These are phyloP conservation scores for Mycena capillaripes DNA, from an alignment of 768 basidiomycete species.

Conservation along the genomic window DNA sequence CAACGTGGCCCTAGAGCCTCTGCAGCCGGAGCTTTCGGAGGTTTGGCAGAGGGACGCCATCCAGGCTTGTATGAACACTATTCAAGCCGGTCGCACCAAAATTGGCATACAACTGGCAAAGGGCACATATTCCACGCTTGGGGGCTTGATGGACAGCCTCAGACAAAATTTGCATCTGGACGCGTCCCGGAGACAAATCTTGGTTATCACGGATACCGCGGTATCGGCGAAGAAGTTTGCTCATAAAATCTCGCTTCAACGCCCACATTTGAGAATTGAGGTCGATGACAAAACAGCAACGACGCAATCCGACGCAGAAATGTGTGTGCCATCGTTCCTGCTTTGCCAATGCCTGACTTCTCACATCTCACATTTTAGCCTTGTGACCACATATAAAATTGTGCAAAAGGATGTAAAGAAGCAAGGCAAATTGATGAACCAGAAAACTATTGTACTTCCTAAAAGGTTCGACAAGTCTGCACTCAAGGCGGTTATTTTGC, in stretches of 20 bases:
- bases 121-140: not conserved
- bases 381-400: not conserved
- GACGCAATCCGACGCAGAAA: not conserved
- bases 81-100: slow-evolving; percentile 3
- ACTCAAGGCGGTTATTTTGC: slow-evolving; percentile 17
- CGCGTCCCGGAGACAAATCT: not conserved
- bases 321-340: not conserved
- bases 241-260: not conserved
- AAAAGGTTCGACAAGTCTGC: not conserved
- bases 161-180: not conserved
- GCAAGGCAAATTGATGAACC: not conserved
- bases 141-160: not conserved
- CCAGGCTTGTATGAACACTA: slow-evolving; percentile 1
- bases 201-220: not conserved
- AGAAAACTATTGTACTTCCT: not conserved
- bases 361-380: not conserved
- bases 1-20: not conserved
- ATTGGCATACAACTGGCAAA: slow-evolving; percentile 1
- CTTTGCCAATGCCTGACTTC: not conserved
- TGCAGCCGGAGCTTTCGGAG: not conserved
- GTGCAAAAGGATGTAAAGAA: not conserved
- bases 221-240: not conserved
- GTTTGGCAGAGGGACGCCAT: slow-evolving; percentile 19
- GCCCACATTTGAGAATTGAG: not conserved
- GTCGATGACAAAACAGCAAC: not conserved